Conservation (phyloP, 768 basidiomycete species). For the Russula brevipes region DNA sequence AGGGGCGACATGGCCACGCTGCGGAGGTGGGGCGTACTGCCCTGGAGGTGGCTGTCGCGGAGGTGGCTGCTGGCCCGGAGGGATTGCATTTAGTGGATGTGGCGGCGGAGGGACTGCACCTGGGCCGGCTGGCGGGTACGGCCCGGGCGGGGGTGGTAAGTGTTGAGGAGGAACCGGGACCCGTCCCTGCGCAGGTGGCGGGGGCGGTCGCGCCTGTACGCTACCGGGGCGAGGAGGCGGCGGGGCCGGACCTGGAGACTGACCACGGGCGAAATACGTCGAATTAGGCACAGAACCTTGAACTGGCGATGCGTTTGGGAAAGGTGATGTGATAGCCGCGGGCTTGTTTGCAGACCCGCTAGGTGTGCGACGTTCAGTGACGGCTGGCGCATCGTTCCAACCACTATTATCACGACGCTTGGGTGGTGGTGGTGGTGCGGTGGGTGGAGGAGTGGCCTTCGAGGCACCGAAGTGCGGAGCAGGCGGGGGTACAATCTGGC, state of each 20-base stretch:
- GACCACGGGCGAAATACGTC: conserved; percentile 30
- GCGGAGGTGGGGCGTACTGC: conserved; percentile 28
- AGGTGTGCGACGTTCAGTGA: conserved; percentile 48
- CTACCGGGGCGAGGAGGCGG: conserved; percentile 59
- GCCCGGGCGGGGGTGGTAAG: background rate
- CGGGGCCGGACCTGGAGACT: conserved; percentile 41
- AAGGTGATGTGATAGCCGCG: conserved; percentile 78
- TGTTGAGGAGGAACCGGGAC: conserved; percentile 12
- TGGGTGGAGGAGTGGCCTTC: conserved; percentile 45
- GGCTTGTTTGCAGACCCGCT: conserved; percentile 49
- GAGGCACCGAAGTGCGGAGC: conserved; percentile 39
- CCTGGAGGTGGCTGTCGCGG: conserved; percentile 39
- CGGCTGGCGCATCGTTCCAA: conserved; percentile 85
- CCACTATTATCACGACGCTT: conserved; percentile 60
- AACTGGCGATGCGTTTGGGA: conserved; percentile 59
- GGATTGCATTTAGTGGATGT: conserved; percentile 15
- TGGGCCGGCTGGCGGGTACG: conserved; percentile 9
- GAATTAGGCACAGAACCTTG: conserved; percentile 27
- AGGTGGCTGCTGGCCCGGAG: conserved; percentile 20
- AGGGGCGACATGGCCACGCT: conserved; percentile 28
- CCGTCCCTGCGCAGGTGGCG: conserved; percentile 17
- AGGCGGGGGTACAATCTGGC: conserved; percentile 36
- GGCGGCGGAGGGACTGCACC: background rate
- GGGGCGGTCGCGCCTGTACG: conserved; percentile 35
- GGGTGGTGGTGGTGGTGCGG: conserved; percentile 41